Evolutionary conservation across 1,284 basidiomycete species (phyloP), one percentile per base, ranked within the genome.

Genomic region (Cutaneotrichosporon mucoides): DNA sequence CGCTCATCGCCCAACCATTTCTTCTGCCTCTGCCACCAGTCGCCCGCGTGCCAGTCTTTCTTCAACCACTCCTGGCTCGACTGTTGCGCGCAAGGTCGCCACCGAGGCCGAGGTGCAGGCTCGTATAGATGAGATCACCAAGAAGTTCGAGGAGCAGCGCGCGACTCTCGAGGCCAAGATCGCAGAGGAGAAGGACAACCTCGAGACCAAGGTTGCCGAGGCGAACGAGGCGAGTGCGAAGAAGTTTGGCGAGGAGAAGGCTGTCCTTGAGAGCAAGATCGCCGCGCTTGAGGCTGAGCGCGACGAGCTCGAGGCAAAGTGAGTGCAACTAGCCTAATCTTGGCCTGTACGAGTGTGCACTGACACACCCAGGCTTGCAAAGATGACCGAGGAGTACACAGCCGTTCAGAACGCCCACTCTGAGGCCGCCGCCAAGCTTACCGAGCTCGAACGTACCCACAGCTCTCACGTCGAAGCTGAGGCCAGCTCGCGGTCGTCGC

Each of bases 281-380:
- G 63, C 55, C 2, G 62, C 58, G 46, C 55, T 68, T 38, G 59
- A 45, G 34, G 57, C 62, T 5, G 53, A 63, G 55, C 53, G 55
- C 10, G 53, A 43, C 34, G 61, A 68, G 38, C 53, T 73, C 5
- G 69, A 72, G 52, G 50, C 66, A 12, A 60, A 56, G 72, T 73
- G 49, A 58, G 69, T 64, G 15, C 49, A 33, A 10, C n/a, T 33
- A 1, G 24, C 40, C 15, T 43, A n/a, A 24, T 45, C 24, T 24
- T 24, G 24, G 24, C 24, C 24, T 24, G 24, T 24, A 24, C 24
- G 24, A 24, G 11, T 35, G 9, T 13, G 15, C 40, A 8, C 5
- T 13, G 6, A 13, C 33, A 12, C 51, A 40, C 15, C 33, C 46
- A 63, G 58, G 51, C 56, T 60, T 13, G 50, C 55, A 9, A 57